Evolutionary conservation across 768 basidiomycete genomes (phyloP), one percentile per base, ranked within the genome.

Genomic region (Hygrophoropsis aurantiaca): DNA sequence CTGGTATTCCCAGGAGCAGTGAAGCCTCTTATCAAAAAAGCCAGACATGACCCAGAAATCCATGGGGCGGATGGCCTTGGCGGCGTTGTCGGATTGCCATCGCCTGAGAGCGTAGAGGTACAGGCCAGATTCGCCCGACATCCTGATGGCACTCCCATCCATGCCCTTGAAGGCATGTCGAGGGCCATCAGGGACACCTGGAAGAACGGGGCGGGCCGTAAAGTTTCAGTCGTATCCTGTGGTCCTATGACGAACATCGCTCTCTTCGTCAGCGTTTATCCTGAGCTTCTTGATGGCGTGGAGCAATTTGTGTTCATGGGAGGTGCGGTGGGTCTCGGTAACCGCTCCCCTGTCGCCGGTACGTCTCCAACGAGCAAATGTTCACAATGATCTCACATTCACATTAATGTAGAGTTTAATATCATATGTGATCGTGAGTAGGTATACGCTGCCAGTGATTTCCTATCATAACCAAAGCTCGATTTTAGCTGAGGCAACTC

Each of bases 231-330:
- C 3, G 77, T 91, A 1, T 89, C 90, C 1, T 83, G 78, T 3
- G 92, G 92, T 0, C 87, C 92, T 1, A 82, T 90, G 81, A 94
- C 93, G 16, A 95, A 94, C 52, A 74, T 88, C 27, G 85, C 83
- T 0, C 64, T 86, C 5, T 85, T 90, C 54, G 70, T 84, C 15
- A 70, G 72, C 47, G 77, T 75, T 2, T 79, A 82, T 69, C 79
- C 82, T 0, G 72, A 80, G 23, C 66, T 84, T 3, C 51, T 79
- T 16, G 69, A 69, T 3, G 75, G 67, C 10, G 64, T 83, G 5
- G 72, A 74, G 34, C 67, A 77, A 44, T 69, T 82, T 35, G 75
- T 81, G 11, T 75, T 91, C 58, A 94, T 95, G 92, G 92, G 92
- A 10, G 92, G 92, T n/a, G 90, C 82, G 2, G 83, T 90, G 23